A percentile compares a stretch with the other conserved stretches of the same genome.
phyloP scores from a whole-genome alignment of 371 early-diverging fungal species.

The Caulochytrium protostelioides region DNA sequence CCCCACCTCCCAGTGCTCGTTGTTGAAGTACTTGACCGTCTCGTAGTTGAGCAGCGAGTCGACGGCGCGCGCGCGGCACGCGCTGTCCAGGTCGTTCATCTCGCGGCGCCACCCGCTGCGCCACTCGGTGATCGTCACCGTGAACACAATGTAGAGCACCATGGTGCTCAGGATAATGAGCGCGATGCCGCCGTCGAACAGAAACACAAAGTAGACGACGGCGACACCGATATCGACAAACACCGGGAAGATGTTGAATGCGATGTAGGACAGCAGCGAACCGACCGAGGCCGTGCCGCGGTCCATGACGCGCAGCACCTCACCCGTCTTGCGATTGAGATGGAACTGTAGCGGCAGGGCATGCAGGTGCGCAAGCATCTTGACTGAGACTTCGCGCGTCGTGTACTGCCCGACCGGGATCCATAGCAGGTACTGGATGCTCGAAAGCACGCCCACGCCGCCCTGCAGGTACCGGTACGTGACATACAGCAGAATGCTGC shows the following conservation, averaged over 20 bases:
- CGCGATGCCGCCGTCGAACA: slow-evolving; percentile 57
- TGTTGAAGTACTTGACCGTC: slow-evolving; percentile 51
- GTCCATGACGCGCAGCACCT: slow-evolving; percentile 35
- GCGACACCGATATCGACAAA: slow-evolving; percentile 70
- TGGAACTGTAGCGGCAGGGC: slow-evolving; percentile 66
- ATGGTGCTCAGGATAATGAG: slow-evolving; percentile 67
- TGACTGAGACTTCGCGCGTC: slow-evolving; percentile 61
- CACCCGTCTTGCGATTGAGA: slow-evolving; percentile 68
- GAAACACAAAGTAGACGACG: slow-evolving; percentile 37
- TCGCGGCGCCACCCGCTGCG: slow-evolving; percentile 57
- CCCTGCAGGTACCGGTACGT: slow-evolving; percentile 42
- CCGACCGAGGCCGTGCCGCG: slow-evolving; percentile 63
- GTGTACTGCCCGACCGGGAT: slow-evolving; percentile 73
- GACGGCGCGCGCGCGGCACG: slow-evolving; percentile 31
- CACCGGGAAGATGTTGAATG: slow-evolving; percentile 74
- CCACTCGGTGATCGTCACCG: slow-evolving; percentile 77
- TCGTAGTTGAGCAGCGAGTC: slow-evolving; percentile 89
- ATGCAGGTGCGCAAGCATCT: slow-evolving; percentile 71
- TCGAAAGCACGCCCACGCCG: slow-evolving; percentile 48
- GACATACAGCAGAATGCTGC: slow-evolving; percentile 42
- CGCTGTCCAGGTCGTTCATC: slow-evolving; percentile 18
- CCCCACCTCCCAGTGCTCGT: slow-evolving; percentile 49
- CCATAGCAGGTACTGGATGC: slow-evolving; percentile 61
- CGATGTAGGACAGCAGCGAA: slow-evolving; percentile 50
- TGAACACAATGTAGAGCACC: slow-evolving; percentile 55